Conservation (phyloP, 306 rosid genomes). For the Trichosanthes truncata region DNA sequence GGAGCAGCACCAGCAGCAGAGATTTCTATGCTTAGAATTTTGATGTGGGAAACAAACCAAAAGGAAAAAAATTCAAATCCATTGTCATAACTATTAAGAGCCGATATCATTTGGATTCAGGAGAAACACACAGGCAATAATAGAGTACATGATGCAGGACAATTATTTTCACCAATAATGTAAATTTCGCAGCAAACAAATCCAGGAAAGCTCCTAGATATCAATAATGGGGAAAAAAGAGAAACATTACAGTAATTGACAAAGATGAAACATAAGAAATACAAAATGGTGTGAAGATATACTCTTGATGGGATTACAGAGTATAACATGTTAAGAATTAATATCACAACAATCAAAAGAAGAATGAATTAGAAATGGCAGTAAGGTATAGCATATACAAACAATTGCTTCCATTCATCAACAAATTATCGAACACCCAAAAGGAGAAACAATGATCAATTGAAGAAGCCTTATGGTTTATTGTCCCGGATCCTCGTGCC, state of each 20-base stretch:
- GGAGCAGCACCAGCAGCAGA: not conserved
- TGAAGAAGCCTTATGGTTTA: not conserved
- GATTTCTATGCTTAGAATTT: not conserved
- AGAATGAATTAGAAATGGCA: not conserved
- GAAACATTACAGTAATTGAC: not conserved
- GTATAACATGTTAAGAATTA: not conserved
- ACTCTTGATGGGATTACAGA: not conserved
- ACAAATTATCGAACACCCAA: conserved; percentile 11
- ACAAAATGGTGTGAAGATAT: not conserved
- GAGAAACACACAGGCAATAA: not conserved
- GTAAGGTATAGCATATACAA: conserved; percentile 17
- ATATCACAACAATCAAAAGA: not conserved
- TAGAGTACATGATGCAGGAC: not conserved
- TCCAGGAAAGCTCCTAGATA: not conserved
- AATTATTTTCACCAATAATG: not conserved
- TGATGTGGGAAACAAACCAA: not conserved
- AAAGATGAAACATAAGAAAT: not conserved
- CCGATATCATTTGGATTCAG: not conserved
- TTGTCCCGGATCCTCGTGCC: not conserved
- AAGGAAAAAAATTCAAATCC: not conserved
- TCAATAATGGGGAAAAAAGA: not conserved
- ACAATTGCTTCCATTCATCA: conserved; percentile 11
- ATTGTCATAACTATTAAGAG: too few relatives aligned
- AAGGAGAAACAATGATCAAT: conserved; percentile 1
- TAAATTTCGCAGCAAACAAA: not conserved